Percentiles rank a stretch among this genome's conserved stretches.
Conservation (phyloP, 2,329 filamentous ascomycete genomes). For the Alternaria sp. region DNA sequence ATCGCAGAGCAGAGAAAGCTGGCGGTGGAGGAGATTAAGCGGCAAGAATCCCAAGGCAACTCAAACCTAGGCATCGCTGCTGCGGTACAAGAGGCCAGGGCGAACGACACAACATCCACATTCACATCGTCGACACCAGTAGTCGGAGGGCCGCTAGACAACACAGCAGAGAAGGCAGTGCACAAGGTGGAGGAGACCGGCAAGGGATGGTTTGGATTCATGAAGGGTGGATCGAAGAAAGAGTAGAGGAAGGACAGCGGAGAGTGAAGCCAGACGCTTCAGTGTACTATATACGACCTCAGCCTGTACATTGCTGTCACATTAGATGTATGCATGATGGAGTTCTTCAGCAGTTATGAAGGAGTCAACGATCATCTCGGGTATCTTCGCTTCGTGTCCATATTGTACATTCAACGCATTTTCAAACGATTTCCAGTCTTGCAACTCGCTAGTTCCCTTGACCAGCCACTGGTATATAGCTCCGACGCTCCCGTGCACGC, state of each 20-base stretch:
- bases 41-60: conserved; percentile 30
- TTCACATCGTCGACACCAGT: conserved; percentile 34
- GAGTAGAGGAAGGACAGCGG: neutral
- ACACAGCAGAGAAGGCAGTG: conserved; percentile 50
- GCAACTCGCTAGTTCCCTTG: conserved; percentile 27
- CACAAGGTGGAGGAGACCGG: conserved; percentile 45
- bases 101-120: conserved; percentile 21
- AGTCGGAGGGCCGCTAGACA: conserved; percentile 55
- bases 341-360: conserved; percentile 32
- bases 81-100: conserved; percentile 43
- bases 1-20: conserved; percentile 43
- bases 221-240: conserved; percentile 45
- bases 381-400: conserved; percentile 39
- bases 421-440: neutral
- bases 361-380: conserved; percentile 25
- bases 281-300: conserved; percentile 42
- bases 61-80: conserved; percentile 33
- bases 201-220: conserved; percentile 56
- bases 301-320: conserved; percentile 43
- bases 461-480: conserved; percentile 59
- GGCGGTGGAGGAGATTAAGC: conserved; percentile 40
- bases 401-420: conserved; percentile 17
- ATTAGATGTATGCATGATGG: conserved; percentile 44
- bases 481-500: conserved; percentile 56
- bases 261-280: conserved; percentile 8